phyloP scores from a whole-genome alignment of 768 basidiomycete species.

The Mycena galopus region DNA sequence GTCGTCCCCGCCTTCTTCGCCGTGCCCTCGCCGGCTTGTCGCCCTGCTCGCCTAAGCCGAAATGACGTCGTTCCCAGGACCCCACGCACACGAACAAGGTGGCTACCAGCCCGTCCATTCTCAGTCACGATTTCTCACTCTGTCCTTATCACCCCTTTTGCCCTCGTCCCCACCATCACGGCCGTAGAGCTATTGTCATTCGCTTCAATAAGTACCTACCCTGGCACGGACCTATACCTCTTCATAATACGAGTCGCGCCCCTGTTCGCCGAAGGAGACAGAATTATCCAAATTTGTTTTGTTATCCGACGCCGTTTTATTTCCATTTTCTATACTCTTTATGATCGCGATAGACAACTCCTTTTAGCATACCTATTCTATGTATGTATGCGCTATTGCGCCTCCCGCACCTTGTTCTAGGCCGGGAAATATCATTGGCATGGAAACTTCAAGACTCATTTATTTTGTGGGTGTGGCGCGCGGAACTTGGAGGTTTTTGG shows the following conservation, averaged over 20 bases:
- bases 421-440: conserved; percentile 1
- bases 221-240: conserved; percentile 23
- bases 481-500: no score
- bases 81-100: conserved; percentile 35
- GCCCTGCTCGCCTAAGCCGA: conserved; percentile 57
- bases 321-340: conserved; percentile 29
- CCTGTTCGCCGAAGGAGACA: conserved; percentile 5
- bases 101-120: conserved; percentile 15
- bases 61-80: conserved; percentile 2
- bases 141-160: neutral
- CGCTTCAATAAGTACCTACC: conserved; percentile 36
- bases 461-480: no score
- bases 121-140: conserved; percentile 19
- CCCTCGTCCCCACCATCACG: conserved; percentile 5
- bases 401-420: neutral
- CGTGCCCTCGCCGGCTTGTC: conserved; percentile 57
- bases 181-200: conserved; percentile 36
- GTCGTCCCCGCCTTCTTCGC: conserved; percentile 42
- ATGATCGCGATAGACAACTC: conserved; percentile 27
- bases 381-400: conserved; percentile 7
- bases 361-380: no score
- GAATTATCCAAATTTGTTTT: conserved; percentile 4
- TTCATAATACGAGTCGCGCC: conserved; percentile 24
- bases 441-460: no score
- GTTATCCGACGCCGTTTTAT: conserved; percentile 5